Evolutionary conservation across 495 filamentous ascomycete genomes (phyloP).

Genomic region (Xylaria grammica): DNA sequence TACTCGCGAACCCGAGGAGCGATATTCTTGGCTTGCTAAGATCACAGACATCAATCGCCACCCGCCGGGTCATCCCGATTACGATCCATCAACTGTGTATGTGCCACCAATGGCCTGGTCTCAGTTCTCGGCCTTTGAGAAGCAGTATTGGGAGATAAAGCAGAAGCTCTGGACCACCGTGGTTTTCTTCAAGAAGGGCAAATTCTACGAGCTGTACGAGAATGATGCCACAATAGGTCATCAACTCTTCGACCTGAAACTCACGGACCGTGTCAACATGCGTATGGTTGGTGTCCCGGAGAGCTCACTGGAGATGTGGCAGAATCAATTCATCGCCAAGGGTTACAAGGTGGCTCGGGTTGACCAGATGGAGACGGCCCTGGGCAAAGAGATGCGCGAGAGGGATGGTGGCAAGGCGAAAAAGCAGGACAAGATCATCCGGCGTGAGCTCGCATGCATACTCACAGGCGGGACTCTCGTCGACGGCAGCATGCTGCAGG

Average conservation of each 20-base stretch:
- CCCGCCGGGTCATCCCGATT: conserved; percentile 80
- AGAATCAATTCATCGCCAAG: conserved; percentile 92
- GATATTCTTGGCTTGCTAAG: conserved; percentile 89
- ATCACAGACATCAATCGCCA: conserved; percentile 82
- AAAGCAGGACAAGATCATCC: conserved; percentile 89
- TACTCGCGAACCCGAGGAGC: conserved; percentile 75
- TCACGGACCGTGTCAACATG: conserved; percentile 99
- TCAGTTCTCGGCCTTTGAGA: conserved; percentile 91
- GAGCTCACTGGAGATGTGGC: conserved; percentile 87
- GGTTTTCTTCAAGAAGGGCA: conserved; percentile 99
- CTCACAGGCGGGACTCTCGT: conserved; percentile 92
- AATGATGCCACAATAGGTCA: conserved; percentile 98
- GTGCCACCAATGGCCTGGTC: conserved; percentile 78
- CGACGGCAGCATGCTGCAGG: conserved; percentile 94
- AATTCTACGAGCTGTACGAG: conserved; percentile 99
- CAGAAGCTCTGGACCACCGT: conserved; percentile 96
- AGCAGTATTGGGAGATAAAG: conserved; percentile 99
- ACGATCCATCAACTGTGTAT: conserved; percentile 88
- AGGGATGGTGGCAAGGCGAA: conserved; percentile 63
- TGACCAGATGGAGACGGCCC: conserved; percentile 92
- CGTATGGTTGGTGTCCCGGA: conserved; percentile 96
- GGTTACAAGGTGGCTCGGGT: conserved; percentile 96
- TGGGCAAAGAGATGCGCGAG: conserved; percentile 98
- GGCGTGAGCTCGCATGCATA: conserved; percentile 86
- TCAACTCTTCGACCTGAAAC: conserved; percentile 95